Conservation (phyloP, 176 grass and related monocot species). For the maize (Zea mays) region Zm-B73-REFERENCE-NAM-5.0 NC_050097.1:134812001-134812500, state of each 20-base stretch:
- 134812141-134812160: slow-evolving; percentile 89
- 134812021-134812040: slow-evolving; percentile 86
- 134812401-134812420: slow-evolving; percentile 35
- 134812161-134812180: slow-evolving; percentile 93
- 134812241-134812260: slow-evolving; percentile 78
- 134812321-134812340: slow-evolving; percentile 81
- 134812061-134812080: slow-evolving; percentile 93
- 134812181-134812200: slow-evolving; percentile 89
- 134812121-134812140: slow-evolving; percentile 86
- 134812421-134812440: slow-evolving; percentile 1
- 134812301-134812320: slow-evolving; percentile 89
- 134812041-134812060: slow-evolving; percentile 89
- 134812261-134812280: slow-evolving; percentile 90
- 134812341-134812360: slow-evolving; percentile 81
- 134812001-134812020: slow-evolving; percentile 91
- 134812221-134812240: slow-evolving; percentile 76
- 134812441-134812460: neutral
- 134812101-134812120: slow-evolving; percentile 86
- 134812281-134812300: slow-evolving; percentile 88
- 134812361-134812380: slow-evolving; percentile 76
- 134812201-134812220: slow-evolving; percentile 86
- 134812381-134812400: slow-evolving; percentile 56
- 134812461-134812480: slow-evolving; percentile 12
- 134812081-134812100: slow-evolving; percentile 90
- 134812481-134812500: slow-evolving; percentile 14